These are phyloP conservation scores for Marasmius sp. DNA, from an alignment of 1,284 basidiomycete species.

Conservation along the genomic window DNA sequence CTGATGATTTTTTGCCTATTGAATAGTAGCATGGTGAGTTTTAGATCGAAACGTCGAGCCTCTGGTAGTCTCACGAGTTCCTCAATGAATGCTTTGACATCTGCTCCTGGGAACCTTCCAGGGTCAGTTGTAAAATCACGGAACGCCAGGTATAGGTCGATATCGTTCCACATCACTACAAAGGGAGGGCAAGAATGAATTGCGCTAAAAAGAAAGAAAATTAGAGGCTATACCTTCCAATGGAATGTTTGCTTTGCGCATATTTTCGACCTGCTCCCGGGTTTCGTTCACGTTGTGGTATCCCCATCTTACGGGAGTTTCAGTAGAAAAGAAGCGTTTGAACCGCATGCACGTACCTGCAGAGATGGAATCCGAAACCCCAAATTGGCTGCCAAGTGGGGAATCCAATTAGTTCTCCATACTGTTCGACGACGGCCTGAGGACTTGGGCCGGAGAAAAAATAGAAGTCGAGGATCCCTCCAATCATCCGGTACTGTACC, in stretches of 20 bases:
- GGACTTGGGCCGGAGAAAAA: constrained; percentile 71
- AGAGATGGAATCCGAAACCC: constrained; percentile 73
- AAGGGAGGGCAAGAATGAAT: constrained; percentile 8
- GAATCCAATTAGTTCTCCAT: constrained; percentile 56
- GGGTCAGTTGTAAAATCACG: constrained; percentile 74
- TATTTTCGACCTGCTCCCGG: constrained; percentile 50
- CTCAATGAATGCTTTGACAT: constrained; percentile 61
- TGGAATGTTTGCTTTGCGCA: constrained; percentile 64
- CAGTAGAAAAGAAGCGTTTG: constrained; percentile 10
- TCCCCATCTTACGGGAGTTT: constrained; percentile 45
- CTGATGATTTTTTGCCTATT: constrained; percentile 33
- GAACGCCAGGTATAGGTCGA: constrained; percentile 67
- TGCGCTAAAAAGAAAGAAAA: constrained; percentile 1
- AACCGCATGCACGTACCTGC: constrained; percentile 41
- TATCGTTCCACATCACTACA: constrained; percentile 75
- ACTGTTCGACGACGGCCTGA: constrained; percentile 67
- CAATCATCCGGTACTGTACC: constrained; percentile 64
- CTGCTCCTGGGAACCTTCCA: constrained; percentile 56
- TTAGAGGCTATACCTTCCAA: constrained; percentile 49
- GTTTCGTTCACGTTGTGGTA: constrained; percentile 49
- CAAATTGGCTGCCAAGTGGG: constrained; percentile 69
- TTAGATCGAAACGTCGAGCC: neutral
- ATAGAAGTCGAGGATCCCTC: constrained; percentile 69
- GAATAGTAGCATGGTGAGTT: neutral
- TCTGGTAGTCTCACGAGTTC: constrained; percentile 47